Evolutionary conservation across 1,139 yeast species (phyloP).

Genomic region (Saccharomycopsis hybrid): DNA sequence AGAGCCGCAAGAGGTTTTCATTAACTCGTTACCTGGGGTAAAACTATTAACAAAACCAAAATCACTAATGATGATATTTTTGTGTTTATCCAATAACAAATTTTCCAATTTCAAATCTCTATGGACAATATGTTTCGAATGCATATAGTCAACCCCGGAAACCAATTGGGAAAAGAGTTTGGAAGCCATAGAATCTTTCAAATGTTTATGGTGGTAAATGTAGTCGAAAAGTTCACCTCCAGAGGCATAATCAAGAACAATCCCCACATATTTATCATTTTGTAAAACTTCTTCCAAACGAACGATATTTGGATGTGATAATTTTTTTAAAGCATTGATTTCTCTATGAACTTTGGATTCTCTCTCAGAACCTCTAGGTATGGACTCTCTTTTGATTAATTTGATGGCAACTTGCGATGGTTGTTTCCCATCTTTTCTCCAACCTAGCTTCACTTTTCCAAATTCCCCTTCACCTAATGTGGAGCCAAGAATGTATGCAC

Average conservation of each 20-base stretch:
- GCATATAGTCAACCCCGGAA: conserved; percentile 89
- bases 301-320: conserved; percentile 92
- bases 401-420: conserved; percentile 93
- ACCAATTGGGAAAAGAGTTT: conserved; percentile 86
- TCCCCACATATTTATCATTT: conserved; percentile 91
- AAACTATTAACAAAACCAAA: conserved; percentile 93
- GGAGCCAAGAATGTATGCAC: conserved; percentile 82
- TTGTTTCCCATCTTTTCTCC: conserved; percentile 75
- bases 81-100: conserved; percentile 69
- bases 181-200: conserved; percentile 83
- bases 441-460: conserved; percentile 95
- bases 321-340: conserved; percentile 77
- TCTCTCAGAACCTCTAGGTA: conserved; percentile 75
- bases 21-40: conserved; percentile 59
- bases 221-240: conserved; percentile 97
- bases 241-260: conserved; percentile 90
- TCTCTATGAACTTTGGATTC: conserved; percentile 90
- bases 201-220: conserved; percentile 76
- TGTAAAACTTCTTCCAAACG: conserved; percentile 88
- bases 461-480: conserved; percentile 98
- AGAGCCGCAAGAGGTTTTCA: conserved; percentile 96
- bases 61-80: conserved; percentile 72
- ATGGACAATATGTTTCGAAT: conserved; percentile 75
- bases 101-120: conserved; percentile 71
- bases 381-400: conserved; percentile 77